Base-by-base conservation (phyloP, 805 yeast genomes). In the Ogataea nitratoaversa region DNA sequence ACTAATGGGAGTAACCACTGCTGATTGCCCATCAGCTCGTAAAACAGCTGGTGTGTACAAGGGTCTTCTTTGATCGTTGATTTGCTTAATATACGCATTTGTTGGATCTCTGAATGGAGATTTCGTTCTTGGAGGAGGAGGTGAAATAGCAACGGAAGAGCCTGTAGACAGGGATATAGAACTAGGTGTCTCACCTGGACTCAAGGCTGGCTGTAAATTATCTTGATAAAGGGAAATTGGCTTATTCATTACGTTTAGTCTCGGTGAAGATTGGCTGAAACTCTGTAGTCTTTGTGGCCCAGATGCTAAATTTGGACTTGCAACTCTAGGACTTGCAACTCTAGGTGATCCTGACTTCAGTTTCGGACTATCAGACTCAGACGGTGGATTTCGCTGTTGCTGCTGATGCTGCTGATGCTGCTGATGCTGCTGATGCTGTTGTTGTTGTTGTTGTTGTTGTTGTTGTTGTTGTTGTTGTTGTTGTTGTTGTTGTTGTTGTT, bases 11-110 rank as follows among this genome's bases (percentile, higher is more conserved):
- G 46, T 32, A 13, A 42, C 27, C 2, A 49, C 14, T 27, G 22
- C 30, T 12, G 29, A 22, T 34, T 30, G 44, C 31, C 52, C 36
- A 28, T 52, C 59, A 1, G 42, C 70, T 49, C 86, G 73, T 38
- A 90, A 68, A 9, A 90, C 98, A 0, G 96, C 96, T 0, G 98
- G 98, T 0, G 84, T 71, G 54, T 88, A 90, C 67, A 90, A 67
- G 8, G 97, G 96, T 54, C 86, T 83, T 59, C 88, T 77, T 47
- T 88, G 90, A 34, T 82, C 83, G 42, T 79, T 78, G 46, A 89
- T 78, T 54, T 88, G 95, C 57, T 80, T 83, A 18, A 82, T 59
- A 43, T 67, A 67, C 34, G 60, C 53, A 38, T 54, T 53, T 24
- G 60, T 45, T 1, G 61, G 50, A 44, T 56, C 61, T 47, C 57